phyloP scores from a whole-genome alignment of 441 rosid species.

The Biscutella laevigata region DNA sequence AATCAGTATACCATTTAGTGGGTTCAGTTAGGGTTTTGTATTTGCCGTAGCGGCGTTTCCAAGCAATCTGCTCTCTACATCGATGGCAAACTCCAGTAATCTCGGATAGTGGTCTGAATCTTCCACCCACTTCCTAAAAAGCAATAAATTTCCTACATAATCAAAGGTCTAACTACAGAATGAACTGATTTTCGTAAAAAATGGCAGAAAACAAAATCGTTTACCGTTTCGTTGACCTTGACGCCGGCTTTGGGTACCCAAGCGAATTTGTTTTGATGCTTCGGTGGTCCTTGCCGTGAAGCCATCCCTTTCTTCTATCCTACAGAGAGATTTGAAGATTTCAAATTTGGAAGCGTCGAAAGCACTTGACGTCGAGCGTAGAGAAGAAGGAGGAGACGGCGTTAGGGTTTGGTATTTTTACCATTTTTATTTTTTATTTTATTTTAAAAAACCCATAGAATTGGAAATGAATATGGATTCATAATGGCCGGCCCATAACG shows the following conservation, averaged over 20 bases:
- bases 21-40: conserved; percentile 70
- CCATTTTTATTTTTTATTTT: too few species aligned
- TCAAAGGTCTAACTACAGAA: background rate
- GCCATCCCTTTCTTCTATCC: conserved; percentile 44
- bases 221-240: conserved; percentile 81
- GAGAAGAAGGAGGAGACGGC: background rate
- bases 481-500: too few species aligned
- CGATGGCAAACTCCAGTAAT: conserved; percentile 79
- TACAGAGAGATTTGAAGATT: too few species aligned
- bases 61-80: conserved; percentile 82
- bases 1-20: conserved; percentile 88
- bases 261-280: conserved; percentile 70
- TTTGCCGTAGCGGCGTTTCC: conserved; percentile 91
- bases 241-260: conserved; percentile 88
- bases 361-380: too few species aligned
- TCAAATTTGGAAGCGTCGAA: too few species aligned
- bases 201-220: background rate
- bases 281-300: conserved; percentile 62
- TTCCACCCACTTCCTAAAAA: conserved; percentile 78
- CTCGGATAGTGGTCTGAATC: conserved; percentile 56
- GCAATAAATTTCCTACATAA: background rate
- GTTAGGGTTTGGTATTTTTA: too few species aligned
- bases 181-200: background rate
- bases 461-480: too few species aligned
- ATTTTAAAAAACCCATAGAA: too few species aligned